Evolutionary conservation across 345 rosid genomes (phyloP).

Genomic region (Citrus australasica): DNA sequence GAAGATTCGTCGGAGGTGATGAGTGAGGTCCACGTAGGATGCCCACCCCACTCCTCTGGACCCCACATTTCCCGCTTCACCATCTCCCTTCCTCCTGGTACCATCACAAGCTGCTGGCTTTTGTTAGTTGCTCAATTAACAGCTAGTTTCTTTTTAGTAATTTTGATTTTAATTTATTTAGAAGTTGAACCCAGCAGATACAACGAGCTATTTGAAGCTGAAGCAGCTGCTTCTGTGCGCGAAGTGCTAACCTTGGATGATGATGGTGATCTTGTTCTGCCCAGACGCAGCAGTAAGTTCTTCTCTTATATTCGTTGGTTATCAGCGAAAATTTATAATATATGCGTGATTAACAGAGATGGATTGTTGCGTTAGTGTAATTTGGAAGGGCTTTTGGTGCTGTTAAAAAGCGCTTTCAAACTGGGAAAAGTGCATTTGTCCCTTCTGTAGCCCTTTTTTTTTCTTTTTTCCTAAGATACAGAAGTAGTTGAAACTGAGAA

Average conservation of each 20-base stretch:
- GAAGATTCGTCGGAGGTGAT: constrained; percentile 41
- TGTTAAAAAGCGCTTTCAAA: not conserved
- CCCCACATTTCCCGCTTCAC: constrained; percentile 65
- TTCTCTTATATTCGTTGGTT: not conserved
- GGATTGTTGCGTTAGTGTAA: not conserved
- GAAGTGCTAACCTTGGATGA: constrained; percentile 41
- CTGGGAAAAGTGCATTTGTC: not conserved
- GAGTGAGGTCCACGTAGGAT: constrained; percentile 88
- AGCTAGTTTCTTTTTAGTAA: not conserved
- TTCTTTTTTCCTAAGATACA: not conserved
- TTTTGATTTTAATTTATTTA: constrained; percentile 9
- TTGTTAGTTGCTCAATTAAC: not conserved
- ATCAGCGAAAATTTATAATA: not conserved
- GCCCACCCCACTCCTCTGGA: constrained; percentile 55
- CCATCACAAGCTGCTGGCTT: not conserved
- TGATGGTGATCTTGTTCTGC: constrained; percentile 84
- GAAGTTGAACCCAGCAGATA: constrained; percentile 33
- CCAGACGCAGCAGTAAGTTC: constrained; percentile 53
- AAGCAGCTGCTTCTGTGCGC: constrained; percentile 13
- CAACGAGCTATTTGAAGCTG: constrained; percentile 27
- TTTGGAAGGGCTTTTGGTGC: not conserved
- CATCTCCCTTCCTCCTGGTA: constrained; percentile 56
- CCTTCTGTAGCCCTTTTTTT: not conserved
- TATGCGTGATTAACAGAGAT: not conserved
- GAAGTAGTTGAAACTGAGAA: not conserved